Base-by-base conservation (phyloP, 257 asterid genomes). In the Cordia subcordata region DNA sequence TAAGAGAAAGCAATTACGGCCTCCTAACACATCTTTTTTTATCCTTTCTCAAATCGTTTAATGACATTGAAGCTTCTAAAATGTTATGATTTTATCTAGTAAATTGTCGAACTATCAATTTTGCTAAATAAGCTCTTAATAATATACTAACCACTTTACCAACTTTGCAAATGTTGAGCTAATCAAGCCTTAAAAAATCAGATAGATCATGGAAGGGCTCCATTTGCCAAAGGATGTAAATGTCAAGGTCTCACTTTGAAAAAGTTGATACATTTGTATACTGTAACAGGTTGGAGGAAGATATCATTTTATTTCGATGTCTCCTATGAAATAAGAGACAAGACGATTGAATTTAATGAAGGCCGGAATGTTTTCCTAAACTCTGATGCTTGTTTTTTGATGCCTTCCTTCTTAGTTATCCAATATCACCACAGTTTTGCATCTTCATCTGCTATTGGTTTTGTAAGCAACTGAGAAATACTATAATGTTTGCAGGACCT, bases 251-350 rank as follows among this genome's bases (percentile, higher is more conserved):
- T 42, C 47, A 27, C 3, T 42, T 42, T 42, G 47, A 4, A 42
- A 39, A 42, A 14, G 12, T 42, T 14, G 15, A 42, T 14, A n/a
- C n/a, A n/a, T n/a, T n/a, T 17, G 47, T 17, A 66, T 71, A 15
- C 69, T 42, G 20, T 40, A 38, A 40, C 75, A 92, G 98, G 96
- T 53, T 88, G 96, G 98, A 88, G 96, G 81, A 92, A 92, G 90
- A 92, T 92, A 67, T 85, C 98, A 21, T 92, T 88, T 84, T 92
- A 92, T 86, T 92, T 88, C 90, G 88, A 92, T 61, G 66, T 92
- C 11, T 92, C 96, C 19, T 92, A 75, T 69, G 98, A 92, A 74
- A 92, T 92, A 70, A 92, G 80, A 71, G 98, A 92, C 81, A 92
- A 88, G 93, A 84, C 86, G 44, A 86, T 92, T 63, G 96, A 86